Conservation (phyloP, 2,329 filamentous ascomycete genomes). For the Talaromyces sp. region DNA sequence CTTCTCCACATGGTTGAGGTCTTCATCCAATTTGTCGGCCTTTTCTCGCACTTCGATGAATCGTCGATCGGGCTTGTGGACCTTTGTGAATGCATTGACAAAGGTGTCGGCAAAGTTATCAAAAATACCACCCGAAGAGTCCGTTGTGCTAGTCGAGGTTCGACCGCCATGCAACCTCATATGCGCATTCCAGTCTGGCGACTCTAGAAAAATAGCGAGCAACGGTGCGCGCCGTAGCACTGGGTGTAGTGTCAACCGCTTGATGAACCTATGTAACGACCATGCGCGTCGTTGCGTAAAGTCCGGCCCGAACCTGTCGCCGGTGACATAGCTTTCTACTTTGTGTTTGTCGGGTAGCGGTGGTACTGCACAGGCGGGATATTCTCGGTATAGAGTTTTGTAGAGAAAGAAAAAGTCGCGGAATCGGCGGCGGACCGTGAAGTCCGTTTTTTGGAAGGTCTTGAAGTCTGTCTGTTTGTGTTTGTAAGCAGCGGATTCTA, state of each 20-base stretch:
- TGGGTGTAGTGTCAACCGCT: constrained; percentile 81
- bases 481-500: neutral
- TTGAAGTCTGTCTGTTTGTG: constrained; percentile 77
- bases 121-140: constrained; percentile 64
- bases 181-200: constrained; percentile 90
- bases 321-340: constrained; percentile 89
- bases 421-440: constrained; percentile 81
- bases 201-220: constrained; percentile 86
- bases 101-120: constrained; percentile 95
- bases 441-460: constrained; percentile 79
- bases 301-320: constrained; percentile 89
- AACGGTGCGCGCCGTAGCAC: constrained; percentile 79
- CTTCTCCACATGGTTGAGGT: constrained; percentile 89
- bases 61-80: constrained; percentile 89
- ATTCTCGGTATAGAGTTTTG: constrained; percentile 83
- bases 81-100: constrained; percentile 94
- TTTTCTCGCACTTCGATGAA: constrained; percentile 93
- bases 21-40: constrained; percentile 90
- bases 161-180: constrained; percentile 77
- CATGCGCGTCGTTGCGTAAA: constrained; percentile 86
- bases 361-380: constrained; percentile 85
- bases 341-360: constrained; percentile 97
- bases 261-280: constrained; percentile 86
- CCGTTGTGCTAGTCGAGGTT: constrained; percentile 48
- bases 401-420: constrained; percentile 97